Conservation (phyloP, 495 filamentous ascomycete genomes). For the Geopyxis carbonaria region DNA sequence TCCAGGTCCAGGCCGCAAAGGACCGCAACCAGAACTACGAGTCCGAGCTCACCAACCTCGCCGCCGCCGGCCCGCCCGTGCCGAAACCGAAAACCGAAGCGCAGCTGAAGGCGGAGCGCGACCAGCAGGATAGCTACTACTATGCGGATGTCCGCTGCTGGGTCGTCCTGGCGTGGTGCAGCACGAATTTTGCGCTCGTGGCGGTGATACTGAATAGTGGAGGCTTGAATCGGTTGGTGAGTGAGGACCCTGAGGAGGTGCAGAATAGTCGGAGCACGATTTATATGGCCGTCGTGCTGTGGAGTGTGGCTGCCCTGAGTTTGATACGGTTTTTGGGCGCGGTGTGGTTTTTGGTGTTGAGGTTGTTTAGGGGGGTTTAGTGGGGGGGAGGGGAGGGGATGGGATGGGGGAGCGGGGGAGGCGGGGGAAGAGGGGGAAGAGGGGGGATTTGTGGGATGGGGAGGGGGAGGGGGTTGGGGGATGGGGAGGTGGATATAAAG, state of each 20-base stretch:
- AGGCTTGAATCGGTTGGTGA: conserved; percentile 50
- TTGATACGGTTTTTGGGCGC: conserved; percentile 83
- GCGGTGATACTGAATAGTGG: conserved; percentile 77
- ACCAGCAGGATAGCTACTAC: conserved; percentile 86
- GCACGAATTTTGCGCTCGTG: conserved; percentile 75
- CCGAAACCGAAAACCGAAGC: conserved; percentile 49
- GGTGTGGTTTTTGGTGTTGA: conserved; percentile 83
- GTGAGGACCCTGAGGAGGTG: conserved; percentile 29
- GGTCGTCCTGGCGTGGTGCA: conserved; percentile 88
- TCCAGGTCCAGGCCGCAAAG: conserved; percentile 34
- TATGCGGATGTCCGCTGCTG: conserved; percentile 87
- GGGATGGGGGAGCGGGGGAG: too few relatives aligned
- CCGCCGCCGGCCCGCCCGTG: conserved; percentile 60
- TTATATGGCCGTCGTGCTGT: conserved; percentile 82
- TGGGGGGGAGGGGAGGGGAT: too few relatives aligned
- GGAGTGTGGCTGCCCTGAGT: conserved; percentile 73
- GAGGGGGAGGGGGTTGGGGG: too few relatives aligned
- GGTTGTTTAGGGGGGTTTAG: conserved; percentile 85
- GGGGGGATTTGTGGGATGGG: too few relatives aligned
- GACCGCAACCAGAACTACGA: conserved; percentile 62
- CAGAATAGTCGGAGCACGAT: conserved; percentile 41
- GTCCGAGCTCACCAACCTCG: conserved; percentile 73
- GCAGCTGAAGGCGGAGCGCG: conserved; percentile 43
- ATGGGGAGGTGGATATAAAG: too few relatives aligned
- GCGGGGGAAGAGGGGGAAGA: too few relatives aligned